Evolutionary conservation across 495 filamentous ascomycete genomes (phyloP).

Genomic region (Penicillium taxi): DNA sequence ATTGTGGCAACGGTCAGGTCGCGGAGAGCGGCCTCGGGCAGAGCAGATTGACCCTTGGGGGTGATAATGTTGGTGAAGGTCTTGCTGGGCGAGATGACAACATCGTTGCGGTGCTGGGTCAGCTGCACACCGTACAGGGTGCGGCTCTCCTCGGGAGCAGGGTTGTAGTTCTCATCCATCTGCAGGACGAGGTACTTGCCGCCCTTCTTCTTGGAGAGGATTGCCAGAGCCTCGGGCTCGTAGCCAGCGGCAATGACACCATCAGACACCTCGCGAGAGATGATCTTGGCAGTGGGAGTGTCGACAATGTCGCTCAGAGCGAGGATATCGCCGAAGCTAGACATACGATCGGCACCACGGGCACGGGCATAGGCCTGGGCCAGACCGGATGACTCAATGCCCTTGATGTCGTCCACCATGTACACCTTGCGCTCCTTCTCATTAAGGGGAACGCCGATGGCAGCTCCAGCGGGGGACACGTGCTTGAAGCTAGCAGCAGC

Average conservation of each 20-base stretch:
- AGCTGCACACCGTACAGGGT: slow-evolving; percentile 84
- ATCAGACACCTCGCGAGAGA: slow-evolving; percentile 94
- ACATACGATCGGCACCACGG: slow-evolving; percentile 92
- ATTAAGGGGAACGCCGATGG: slow-evolving; percentile 78
- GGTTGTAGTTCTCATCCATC: slow-evolving; percentile 83
- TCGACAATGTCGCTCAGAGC: slow-evolving; percentile 88
- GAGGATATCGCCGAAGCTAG: slow-evolving; percentile 92
- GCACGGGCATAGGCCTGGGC: slow-evolving; percentile 95
- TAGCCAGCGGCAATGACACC: slow-evolving; percentile 90
- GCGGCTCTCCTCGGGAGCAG: slow-evolving; percentile 64
- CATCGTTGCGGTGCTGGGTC: slow-evolving; percentile 84
- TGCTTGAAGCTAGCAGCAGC: slow-evolving; percentile 99
- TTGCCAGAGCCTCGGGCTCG: slow-evolving; percentile 72
- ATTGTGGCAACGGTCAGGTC: slow-evolving; percentile 95
- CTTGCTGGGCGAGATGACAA: slow-evolving; percentile 68
- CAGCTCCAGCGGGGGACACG: slow-evolving; percentile 92
- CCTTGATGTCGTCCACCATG: slow-evolving; percentile 93
- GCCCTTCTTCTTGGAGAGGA: slow-evolving; percentile 96
- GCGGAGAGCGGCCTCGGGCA: slow-evolving; percentile 74
- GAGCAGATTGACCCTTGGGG: slow-evolving; percentile 61
- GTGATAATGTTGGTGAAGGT: slow-evolving; percentile 80
- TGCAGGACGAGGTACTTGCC: slow-evolving; percentile 93
- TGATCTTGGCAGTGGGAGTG: slow-evolving; percentile 86
- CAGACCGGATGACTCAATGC: slow-evolving; percentile 72
- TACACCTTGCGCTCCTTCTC: slow-evolving; percentile 90